Conservation (phyloP, 306 rosid genomes). For the Hippophae rhamnoides region DNA sequence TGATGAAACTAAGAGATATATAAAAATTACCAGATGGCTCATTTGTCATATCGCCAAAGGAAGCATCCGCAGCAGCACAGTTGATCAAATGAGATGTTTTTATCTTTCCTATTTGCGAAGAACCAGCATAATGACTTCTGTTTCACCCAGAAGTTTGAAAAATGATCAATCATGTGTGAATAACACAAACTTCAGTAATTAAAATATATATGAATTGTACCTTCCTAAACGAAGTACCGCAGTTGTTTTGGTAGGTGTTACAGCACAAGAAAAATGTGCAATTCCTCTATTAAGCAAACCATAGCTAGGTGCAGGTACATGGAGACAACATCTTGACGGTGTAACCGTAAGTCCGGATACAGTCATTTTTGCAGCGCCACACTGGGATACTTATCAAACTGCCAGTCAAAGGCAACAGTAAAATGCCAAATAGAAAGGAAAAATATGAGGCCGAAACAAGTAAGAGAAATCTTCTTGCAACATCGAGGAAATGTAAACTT, state of each 20-base stretch:
- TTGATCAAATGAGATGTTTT: constrained; percentile 31
- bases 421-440: background rate
- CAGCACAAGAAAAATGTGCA: constrained; percentile 18
- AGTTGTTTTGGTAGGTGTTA: constrained; percentile 21
- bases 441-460: background rate
- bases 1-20: background rate
- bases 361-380: constrained; percentile 27
- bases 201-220: constrained; percentile 24
- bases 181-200: constrained; percentile 11
- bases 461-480: background rate
- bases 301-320: constrained; percentile 24
- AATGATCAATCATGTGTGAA: background rate
- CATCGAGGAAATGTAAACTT: background rate
- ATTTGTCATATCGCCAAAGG: constrained; percentile 55
- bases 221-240: constrained; percentile 34
- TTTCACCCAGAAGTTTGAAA: background rate
- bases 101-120: constrained; percentile 20
- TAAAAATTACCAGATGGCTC: constrained; percentile 52
- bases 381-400: background rate
- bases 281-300: constrained; percentile 19
- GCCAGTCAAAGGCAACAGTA: constrained; percentile 1
- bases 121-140: constrained; percentile 27
- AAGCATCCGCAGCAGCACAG: constrained; percentile 77
- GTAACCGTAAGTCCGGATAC: constrained; percentile 46
- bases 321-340: constrained; percentile 51